Base-by-base conservation (phyloP, 2,329 filamentous ascomycete genomes). In the Cordyceps farinosa region DNA sequence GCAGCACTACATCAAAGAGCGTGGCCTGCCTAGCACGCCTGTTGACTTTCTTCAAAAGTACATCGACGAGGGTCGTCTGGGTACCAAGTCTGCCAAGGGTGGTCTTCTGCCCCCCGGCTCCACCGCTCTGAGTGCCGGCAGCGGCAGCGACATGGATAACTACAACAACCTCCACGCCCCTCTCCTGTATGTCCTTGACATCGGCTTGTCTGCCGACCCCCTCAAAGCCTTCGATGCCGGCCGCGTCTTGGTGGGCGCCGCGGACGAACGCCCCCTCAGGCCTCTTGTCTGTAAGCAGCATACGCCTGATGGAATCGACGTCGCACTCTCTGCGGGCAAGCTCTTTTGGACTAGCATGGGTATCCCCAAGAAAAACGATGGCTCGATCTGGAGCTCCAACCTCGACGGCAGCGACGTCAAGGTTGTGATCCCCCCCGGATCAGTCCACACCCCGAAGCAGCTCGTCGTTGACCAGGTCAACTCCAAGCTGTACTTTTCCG, bases 321-420 rank as follows among this genome's bases (percentile, higher is more conserved):
- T 80, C 3, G 74, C 74, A n/a, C 56, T 66, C 1, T 54, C 66
- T 0, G 68, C 65, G 0, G 70, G 71, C 3, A 74, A 75, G 40
- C 73, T 84, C 27, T 83, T 80, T 67, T 83, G 80, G 80, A 82
- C 80, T 3, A 76, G 74, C 66, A 84, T 83, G 81, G 81, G 81
- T 0, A 54, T 69, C 2, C 75, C 75, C 0, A 69, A 69, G 9
- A 67, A 70, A 3, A 73, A 74, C 22, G 76, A 82, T 63, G 81
- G 81, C 17, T 70, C 74, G 1, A 70, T 84, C 5, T 72, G 73
- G 65, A 78, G 76, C 1, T 72, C 76, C n/a, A 76, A 78, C 17
- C 69, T 84, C 1, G 80, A 85, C 58, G 84, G 85, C 1, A 76
- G 66, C 10, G 72, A 82, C 52, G 67, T 80, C 3, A 67, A 69